A percentile compares a stretch with the other conserved stretches of the same genome.
phyloP scores from a whole-genome alignment of 352 stramenopile genomes.

The Pythium brachiatum region DNA sequence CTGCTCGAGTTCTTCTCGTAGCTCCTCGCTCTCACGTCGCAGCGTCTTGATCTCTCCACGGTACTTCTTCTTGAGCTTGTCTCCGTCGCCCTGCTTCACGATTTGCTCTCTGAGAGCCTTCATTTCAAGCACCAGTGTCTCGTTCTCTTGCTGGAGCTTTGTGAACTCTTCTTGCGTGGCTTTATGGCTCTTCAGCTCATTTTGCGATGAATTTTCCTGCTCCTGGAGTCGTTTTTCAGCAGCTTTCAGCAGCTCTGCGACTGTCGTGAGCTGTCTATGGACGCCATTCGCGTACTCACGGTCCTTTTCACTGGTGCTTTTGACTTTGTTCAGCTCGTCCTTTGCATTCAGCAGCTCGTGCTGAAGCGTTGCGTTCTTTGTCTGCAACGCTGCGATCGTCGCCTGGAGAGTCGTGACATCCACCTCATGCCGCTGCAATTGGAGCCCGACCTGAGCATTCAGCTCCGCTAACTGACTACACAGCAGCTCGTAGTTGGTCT shows the following conservation, averaged over 20 bases:
- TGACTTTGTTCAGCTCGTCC: slow-evolving; percentile 3
- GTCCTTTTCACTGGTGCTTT: slow-evolving; percentile 30
- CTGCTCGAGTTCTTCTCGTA: slow-evolving; percentile 33
- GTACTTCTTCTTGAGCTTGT: slow-evolving; percentile 10
- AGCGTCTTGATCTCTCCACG: slow-evolving; percentile 8
- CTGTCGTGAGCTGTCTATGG: slow-evolving; percentile 56
- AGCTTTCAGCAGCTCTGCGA: slow-evolving; percentile 53
- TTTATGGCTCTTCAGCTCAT: slow-evolving; percentile 27
- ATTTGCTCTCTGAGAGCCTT: slow-evolving; percentile 24
- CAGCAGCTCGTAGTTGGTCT: slow-evolving; percentile 72
- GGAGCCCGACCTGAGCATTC: slow-evolving; percentile 64
- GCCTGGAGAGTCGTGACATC: slow-evolving; percentile 50
- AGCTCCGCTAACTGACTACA: slow-evolving; percentile 66
- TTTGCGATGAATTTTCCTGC: slow-evolving; percentile 30
- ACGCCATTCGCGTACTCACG: slow-evolving; percentile 56
- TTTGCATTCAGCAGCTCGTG: slow-evolving; percentile 27
- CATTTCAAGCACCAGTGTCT: slow-evolving; percentile 36
- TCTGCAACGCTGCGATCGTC: slow-evolving; percentile 37
- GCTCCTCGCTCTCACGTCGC: slow-evolving; percentile 11
- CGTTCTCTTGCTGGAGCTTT: slow-evolving; percentile 12
- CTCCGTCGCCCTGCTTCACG: slow-evolving; percentile 8
- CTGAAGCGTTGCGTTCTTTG: slow-evolving; percentile 28
- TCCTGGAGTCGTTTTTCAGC: slow-evolving; percentile 49
- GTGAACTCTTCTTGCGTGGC: slow-evolving; percentile 29
- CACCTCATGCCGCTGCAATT: slow-evolving; percentile 66